phyloP scores from a whole-genome alignment of 306 rosid genomes.

The Boehmeria nivea region DNA sequence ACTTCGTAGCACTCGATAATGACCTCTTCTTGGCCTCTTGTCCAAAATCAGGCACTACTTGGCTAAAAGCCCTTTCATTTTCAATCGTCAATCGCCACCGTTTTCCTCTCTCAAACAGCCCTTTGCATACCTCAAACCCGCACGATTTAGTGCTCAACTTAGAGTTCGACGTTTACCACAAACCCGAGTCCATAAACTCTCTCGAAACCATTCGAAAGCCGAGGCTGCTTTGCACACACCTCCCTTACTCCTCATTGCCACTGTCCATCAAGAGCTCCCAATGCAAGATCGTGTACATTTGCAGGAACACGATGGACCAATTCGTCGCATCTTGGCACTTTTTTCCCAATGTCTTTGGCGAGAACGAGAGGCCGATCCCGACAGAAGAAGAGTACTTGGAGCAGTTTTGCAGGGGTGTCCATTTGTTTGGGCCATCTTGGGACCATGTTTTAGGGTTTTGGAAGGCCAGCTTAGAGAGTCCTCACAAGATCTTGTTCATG shows the following conservation, averaged over 20 bases:
- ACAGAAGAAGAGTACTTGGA: no score
- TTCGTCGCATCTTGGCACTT: background rate
- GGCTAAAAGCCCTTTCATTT: slow-evolving; percentile 2
- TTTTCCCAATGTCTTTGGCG: background rate
- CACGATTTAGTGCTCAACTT: background rate
- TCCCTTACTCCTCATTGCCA: background rate
- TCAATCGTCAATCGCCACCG: background rate
- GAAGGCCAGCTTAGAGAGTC: no score
- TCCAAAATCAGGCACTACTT: slow-evolving; percentile 11
- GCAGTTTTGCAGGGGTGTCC: no score
- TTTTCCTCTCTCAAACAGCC: background rate
- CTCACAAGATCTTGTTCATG: no score
- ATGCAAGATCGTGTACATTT: background rate
- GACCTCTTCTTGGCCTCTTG: background rate
- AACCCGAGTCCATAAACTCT: no score
- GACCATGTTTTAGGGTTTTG: no score
- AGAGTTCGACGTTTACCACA: background rate
- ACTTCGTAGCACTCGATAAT: background rate
- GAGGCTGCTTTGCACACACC: background rate
- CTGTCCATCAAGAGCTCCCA: background rate
- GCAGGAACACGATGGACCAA: background rate
- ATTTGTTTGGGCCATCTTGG: no score
- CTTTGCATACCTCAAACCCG: background rate
- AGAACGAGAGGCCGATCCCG: no score
- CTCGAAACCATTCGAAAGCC: background rate